A percentile compares a stretch with the other conserved stretches of the same genome.
These are phyloP conservation scores for Trichosporon faecale DNA, from an alignment of 1,284 basidiomycete species.

Conservation along the genomic window DNA sequence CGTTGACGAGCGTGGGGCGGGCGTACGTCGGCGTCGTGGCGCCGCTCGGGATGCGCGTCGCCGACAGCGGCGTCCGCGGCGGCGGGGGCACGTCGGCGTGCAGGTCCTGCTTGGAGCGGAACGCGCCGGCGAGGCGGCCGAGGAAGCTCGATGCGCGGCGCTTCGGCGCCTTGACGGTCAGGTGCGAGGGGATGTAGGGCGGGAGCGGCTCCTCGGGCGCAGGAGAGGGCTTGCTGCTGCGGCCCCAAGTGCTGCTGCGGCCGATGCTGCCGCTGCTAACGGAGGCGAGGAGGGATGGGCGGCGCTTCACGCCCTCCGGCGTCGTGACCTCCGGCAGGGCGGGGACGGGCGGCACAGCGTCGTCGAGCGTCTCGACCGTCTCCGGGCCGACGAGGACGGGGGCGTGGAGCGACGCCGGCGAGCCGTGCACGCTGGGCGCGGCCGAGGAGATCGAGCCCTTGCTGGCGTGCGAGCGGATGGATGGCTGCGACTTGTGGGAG, in stretches of 20 bases:
- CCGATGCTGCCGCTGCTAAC: not conserved
- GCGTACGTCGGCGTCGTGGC: constrained; percentile 14
- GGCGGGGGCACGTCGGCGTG: not conserved
- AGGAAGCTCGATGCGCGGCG: constrained; percentile 12
- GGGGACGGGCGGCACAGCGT: not conserved
- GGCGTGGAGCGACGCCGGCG: not conserved
- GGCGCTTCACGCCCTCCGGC: not conserved
- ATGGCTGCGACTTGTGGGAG: not conserved
- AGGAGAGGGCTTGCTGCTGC: not conserved
- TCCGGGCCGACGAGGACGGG: not conserved
- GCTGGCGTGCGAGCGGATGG: constrained; percentile 6
- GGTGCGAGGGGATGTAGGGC: constrained; percentile 4
- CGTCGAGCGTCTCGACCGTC: not conserved
- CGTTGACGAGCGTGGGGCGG: constrained; percentile 22
- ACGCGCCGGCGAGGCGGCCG: constrained; percentile 15
- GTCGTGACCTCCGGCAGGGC: not conserved
- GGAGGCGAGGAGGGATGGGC: not conserved
- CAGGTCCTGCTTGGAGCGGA: constrained; percentile 23
- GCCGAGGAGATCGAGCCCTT: constrained; percentile 8
- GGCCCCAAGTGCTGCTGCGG: not conserved
- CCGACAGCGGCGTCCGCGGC: not conserved
- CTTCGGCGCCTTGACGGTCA: constrained; percentile 3
- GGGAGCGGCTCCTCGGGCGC: not conserved
- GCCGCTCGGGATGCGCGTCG: constrained; percentile 1
- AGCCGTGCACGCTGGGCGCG: not conserved